Evolutionary conservation across 768 basidiomycete species (phyloP), one percentile per base, ranked within the genome.

Genomic region (Trametes cinnabarina): DNA sequence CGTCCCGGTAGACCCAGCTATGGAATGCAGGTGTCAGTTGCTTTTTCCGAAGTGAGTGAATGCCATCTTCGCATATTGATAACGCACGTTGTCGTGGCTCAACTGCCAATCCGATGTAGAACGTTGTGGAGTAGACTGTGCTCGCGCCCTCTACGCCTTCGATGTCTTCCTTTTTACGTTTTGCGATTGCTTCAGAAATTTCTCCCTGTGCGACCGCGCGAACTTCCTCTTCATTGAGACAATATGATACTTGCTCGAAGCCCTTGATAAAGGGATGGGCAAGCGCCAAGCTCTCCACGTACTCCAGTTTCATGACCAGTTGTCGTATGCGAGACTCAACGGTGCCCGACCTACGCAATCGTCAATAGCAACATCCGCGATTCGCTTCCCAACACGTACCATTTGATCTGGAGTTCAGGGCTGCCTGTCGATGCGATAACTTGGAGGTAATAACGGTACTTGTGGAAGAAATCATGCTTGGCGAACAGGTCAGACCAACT

Each of bases 301-400:
- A 92, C 78, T 98, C 96, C 51, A 99, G 86, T 76, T 97, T 97
- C 87, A 96, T 95, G 54, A 99, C 94, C 26, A 99, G 81, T 72
- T 94, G 94, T 42, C 97, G 87, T 77, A 98, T 82, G 66, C 91
- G 85, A 20, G 97, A 98, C 76, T 99, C 96, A 26, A 99, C 97
- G n/a, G 95, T 98, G 42, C 96, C 96, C n/a, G 94, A 75, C 86
- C 87, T 88, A 47, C 0, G 48, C 26, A 28, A 51, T 55, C 11
- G 22, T 46, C 14, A 49, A 49, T 40, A 19, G 50, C 46, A 22
- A 20, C 8, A 10, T 32, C 28, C 19, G 17, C 15, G 41, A 39
- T 8, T 20, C 8, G 40, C 40, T 4, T 9, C 46, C n/a, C 50
- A 26, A 19, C 17, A 72, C 85, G 55, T 66, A 95, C 96, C 96